These are phyloP conservation scores for Solanum peruvianum DNA, from an alignment of 257 asterid genomes.

Conservation along the genomic window DNA sequence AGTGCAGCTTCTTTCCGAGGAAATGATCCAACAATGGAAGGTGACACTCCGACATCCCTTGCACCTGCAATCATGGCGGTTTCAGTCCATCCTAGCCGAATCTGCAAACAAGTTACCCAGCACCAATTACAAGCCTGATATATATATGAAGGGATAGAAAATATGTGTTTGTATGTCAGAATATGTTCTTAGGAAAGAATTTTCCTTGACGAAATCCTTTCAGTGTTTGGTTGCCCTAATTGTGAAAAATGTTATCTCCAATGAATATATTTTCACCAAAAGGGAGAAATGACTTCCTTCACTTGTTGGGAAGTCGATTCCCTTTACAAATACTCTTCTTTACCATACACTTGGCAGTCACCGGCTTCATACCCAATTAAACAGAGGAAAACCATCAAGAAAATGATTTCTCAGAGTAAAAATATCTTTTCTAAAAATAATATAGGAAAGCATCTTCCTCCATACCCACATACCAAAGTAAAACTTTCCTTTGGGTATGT, in stretches of 20 bases:
- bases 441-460: neutral
- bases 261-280: neutral
- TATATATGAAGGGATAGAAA: neutral
- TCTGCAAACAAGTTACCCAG: conserved; percentile 25
- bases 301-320: neutral
- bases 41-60: conserved; percentile 76
- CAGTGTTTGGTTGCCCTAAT: neutral
- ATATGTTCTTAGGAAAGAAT: neutral
- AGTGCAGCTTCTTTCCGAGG: conserved; percentile 88
- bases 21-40: conserved; percentile 86
- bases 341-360: neutral
- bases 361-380: neutral
- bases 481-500: neutral
- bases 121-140: neutral
- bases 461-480: neutral
- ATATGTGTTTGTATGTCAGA: neutral
- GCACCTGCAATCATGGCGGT: conserved; percentile 91
- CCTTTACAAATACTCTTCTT: neutral
- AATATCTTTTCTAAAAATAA: neutral
- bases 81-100: conserved; percentile 80
- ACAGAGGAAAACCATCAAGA: neutral
- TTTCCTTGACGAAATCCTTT: neutral
- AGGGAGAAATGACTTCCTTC: neutral
- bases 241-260: neutral
- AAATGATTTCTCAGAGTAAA: neutral